Evolutionary conservation across 139 green algal genomes (phyloP).

Genomic region (Tetraselmis striata): DNA sequence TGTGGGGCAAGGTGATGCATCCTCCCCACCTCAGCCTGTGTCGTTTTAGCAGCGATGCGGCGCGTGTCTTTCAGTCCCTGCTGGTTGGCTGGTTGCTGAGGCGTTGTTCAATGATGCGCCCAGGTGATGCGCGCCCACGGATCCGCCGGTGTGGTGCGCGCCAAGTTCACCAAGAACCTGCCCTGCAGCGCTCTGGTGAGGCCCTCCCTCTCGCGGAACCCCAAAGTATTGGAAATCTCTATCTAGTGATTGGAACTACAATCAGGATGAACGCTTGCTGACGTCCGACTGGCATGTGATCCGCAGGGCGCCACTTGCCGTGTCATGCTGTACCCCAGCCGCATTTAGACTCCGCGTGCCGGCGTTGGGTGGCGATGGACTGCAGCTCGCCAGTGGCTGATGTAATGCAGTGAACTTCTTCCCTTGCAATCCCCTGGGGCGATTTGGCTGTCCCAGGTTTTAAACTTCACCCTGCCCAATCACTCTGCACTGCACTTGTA

Average conservation of each 20-base stretch:
- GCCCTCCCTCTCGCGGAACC: no score
- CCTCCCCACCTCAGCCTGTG: no score
- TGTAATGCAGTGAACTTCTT: neutral
- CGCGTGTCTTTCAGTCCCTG: no score
- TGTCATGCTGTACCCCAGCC: conserved; percentile 85
- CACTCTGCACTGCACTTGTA: no score
- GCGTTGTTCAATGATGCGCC: no score
- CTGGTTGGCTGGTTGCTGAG: no score
- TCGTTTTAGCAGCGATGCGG: no score
- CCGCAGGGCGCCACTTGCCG: conserved; percentile 61
- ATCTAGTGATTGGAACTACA: neutral
- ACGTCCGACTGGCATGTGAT: neutral
- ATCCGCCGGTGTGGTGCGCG: conserved; percentile 78
- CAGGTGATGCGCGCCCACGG: conserved; percentile 81
- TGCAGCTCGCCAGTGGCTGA: neutral
- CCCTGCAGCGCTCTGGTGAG: conserved; percentile 67
- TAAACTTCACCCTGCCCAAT: no score
- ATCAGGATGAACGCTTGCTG: neutral
- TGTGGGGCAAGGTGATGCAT: conserved; percentile 83
- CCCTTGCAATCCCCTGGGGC: no score
- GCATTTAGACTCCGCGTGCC: conserved; percentile 36
- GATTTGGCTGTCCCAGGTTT: no score
- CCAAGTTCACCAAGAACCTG: conserved; percentile 96
- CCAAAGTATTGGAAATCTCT: no score
- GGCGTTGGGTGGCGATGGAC: neutral